Base-by-base conservation (phyloP, 1,284 basidiomycete species). In the Marasmius oreades region DNA sequence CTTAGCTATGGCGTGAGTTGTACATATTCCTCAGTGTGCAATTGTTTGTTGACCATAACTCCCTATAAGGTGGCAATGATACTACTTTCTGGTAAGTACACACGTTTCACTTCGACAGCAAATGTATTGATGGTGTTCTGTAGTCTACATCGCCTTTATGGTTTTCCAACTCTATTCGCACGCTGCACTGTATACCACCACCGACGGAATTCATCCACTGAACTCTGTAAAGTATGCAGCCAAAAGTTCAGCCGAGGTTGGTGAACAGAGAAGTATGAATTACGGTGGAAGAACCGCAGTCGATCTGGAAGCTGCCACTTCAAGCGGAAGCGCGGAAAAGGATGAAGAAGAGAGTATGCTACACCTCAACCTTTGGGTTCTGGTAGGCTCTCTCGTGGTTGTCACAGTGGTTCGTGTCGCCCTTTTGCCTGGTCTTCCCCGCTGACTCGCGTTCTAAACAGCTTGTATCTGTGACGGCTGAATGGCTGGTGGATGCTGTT, bases 81-180 rank as follows among this genome's bases (percentile, higher is more conserved):
- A 52, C 77, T 95, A 2, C 79, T 95, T 14, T 78, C 93, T 69
- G 86, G 87, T 90, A 65, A 59, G 84, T 69, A n/a, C n/a, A n/a
- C 55, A 53, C 59, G 58, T 42, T 24, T 10, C 10, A 6, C 6
- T n/a, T 20, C 51, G n/a, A 28, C 37, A 46, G 42, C 14, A 54
- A 61, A 51, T 57, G 34, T 48, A 45, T 18, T 20, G 45, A 44
- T 20, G 20, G 24, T 56, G 14, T 57, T 4, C 28, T 31, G 4
- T 10, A 88, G 85, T 88, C 55, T 93, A 94, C 69, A 69, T 70
- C 1, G 81, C 77, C 20, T 93, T 92, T 67, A 78, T 95, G 14
- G 67, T 88, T 46, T 96, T 96, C 79, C 92, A 95, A 67, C 84
- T 96, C 11, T 92, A 85, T 69, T 90, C 92, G 0, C 93, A 96